Percentiles rank a stretch among this genome's conserved stretches.
Conservation (phyloP, 1,284 basidiomycete genomes). For the Tylopilus orsonianus region DNA sequence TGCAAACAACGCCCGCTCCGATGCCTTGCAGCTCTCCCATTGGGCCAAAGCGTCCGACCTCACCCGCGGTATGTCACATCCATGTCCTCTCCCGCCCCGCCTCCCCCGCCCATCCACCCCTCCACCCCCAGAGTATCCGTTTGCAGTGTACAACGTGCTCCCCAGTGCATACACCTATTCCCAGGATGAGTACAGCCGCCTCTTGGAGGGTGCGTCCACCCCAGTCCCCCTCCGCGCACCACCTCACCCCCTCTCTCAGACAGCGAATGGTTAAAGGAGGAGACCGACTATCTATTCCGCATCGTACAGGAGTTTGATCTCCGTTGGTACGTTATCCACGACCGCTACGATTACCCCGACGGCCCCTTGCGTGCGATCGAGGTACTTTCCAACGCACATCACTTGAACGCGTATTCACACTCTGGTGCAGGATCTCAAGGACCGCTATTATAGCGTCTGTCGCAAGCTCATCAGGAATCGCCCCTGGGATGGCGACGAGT, state of each 20-base stretch:
- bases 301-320: constrained; percentile 84
- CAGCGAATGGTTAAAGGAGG: constrained; percentile 88
- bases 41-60: constrained; percentile 68
- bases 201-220: constrained; percentile 65
- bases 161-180: constrained; percentile 79
- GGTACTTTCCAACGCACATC: constrained; percentile 40
- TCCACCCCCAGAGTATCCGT: constrained; percentile 59
- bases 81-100: background rate
- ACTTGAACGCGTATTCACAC: constrained; percentile 2
- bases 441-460: constrained; percentile 92
- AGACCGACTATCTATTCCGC: constrained; percentile 92
- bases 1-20: constrained; percentile 62
- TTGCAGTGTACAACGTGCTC: constrained; percentile 78
- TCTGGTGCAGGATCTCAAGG: constrained; percentile 82
- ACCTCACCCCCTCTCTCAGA: constrained; percentile 45
- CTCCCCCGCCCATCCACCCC: background rate
- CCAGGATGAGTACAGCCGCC: constrained; percentile 85
- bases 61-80: constrained; percentile 46
- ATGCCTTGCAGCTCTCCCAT: constrained; percentile 61
- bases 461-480: constrained; percentile 84
- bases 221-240: background rate
- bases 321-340: constrained; percentile 88
- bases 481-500: constrained; percentile 80
- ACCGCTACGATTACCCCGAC: constrained; percentile 79
- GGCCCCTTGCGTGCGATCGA: constrained; percentile 64